phyloP scores from a whole-genome alignment of 2,329 filamentous ascomycete genomes.

The Cladophialophora bantiana region DNA sequence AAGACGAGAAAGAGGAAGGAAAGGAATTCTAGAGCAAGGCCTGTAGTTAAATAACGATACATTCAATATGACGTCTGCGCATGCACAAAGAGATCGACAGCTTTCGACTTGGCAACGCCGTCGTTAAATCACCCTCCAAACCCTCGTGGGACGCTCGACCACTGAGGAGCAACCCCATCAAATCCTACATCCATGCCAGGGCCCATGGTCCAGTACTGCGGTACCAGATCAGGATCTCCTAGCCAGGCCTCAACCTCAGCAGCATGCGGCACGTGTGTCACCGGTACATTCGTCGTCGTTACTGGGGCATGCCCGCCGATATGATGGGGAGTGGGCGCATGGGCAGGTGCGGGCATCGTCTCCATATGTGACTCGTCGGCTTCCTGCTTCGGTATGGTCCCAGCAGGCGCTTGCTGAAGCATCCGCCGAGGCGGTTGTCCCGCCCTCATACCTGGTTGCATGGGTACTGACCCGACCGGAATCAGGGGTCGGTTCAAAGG shows the following conservation, averaged over 20 bases:
- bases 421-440: background rate
- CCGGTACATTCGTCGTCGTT: background rate
- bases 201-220: slow-evolving; percentile 23
- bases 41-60: background rate
- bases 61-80: background rate
- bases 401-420: background rate
- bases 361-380: slow-evolving; percentile 6
- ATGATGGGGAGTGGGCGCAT: background rate
- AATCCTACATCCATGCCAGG: slow-evolving; percentile 10
- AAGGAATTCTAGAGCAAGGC: background rate
- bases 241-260: slow-evolving; percentile 25
- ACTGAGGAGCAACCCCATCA: slow-evolving; percentile 6
- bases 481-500: slow-evolving; percentile 18
- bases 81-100: background rate
- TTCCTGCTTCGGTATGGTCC: slow-evolving; percentile 12
- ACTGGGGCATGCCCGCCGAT: background rate
- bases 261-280: slow-evolving; percentile 12
- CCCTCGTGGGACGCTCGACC: slow-evolving; percentile 5
- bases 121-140: slow-evolving; percentile 10
- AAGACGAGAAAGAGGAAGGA: background rate
- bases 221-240: slow-evolving; percentile 25
- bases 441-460: slow-evolving; percentile 5
- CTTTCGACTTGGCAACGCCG: background rate
- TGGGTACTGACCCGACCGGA: slow-evolving; percentile 5
- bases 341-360: background rate